These are phyloP conservation scores for Bruguiera sexangula DNA, from an alignment of 345 rosid genomes.

Conservation along the genomic window DNA sequence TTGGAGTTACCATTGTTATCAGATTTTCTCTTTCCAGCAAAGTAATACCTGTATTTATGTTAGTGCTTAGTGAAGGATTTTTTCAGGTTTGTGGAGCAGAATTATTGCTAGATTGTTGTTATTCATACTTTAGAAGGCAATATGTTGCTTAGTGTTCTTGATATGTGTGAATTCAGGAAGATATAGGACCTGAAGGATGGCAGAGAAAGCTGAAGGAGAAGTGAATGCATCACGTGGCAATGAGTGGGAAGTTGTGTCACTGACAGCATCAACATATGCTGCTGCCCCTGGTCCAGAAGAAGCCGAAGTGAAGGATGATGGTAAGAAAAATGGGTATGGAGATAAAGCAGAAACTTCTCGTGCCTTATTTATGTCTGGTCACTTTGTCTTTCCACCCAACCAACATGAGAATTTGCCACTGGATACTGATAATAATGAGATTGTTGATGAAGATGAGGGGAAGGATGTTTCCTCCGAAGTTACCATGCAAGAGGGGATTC, in stretches of 20 bases:
- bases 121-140: not conserved
- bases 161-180: constrained; percentile 8
- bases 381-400: constrained; percentile 72
- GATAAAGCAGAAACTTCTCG: constrained; percentile 54
- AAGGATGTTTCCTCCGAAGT: constrained; percentile 39
- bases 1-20: too few species aligned
- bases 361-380: constrained; percentile 69
- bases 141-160: constrained; percentile 3
- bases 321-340: constrained; percentile 25
- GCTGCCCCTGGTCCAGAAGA: constrained; percentile 78
- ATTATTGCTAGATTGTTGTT: not conserved
- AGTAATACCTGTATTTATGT: too few species aligned
- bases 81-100: not conserved
- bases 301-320: constrained; percentile 38
- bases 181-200: constrained; percentile 40
- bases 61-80: not conserved
- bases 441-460: constrained; percentile 32
- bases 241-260: constrained; percentile 96
- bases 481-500: constrained; percentile 36
- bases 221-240: constrained; percentile 49
- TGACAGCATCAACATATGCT: constrained; percentile 89
- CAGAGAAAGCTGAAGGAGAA: constrained; percentile 24
- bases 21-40: too few species aligned
- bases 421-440: constrained; percentile 36
- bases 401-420: constrained; percentile 62